Evolutionary conservation across 2,329 filamentous ascomycete genomes (phyloP).

Genomic region (Fusarium burgessii): DNA sequence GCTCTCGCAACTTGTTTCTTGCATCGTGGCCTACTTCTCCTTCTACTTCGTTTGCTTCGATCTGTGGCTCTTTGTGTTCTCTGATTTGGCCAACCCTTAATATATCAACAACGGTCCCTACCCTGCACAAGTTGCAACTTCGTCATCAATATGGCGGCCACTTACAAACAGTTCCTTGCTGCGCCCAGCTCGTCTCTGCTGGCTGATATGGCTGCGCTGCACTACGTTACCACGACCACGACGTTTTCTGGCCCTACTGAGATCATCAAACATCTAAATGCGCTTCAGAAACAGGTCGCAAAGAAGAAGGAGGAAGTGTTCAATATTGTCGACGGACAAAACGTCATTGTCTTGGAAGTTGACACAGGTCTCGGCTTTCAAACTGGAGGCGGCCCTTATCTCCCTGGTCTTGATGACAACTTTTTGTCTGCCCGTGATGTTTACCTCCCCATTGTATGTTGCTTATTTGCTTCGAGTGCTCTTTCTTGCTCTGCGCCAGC

Average conservation of each 20-base stretch:
- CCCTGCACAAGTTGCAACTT: slow-evolving; percentile 31
- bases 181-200: slow-evolving; percentile 73
- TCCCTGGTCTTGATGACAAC: slow-evolving; percentile 93
- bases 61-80: slow-evolving; percentile 15
- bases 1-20: slow-evolving; percentile 10
- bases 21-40: slow-evolving; percentile 15
- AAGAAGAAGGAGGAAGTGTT: slow-evolving; percentile 86
- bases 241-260: slow-evolving; percentile 76
- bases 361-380: slow-evolving; percentile 87
- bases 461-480: background rate
- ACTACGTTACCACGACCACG: slow-evolving; percentile 92
- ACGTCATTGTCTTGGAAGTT: slow-evolving; percentile 82
- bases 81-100: slow-evolving; percentile 7
- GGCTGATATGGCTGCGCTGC: slow-evolving; percentile 74
- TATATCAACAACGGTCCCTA: slow-evolving; percentile 12
- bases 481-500: background rate
- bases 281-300: slow-evolving; percentile 78
- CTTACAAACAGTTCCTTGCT: slow-evolving; percentile 80
- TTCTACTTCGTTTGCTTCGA: slow-evolving; percentile 23
- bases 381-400: slow-evolving; percentile 83
- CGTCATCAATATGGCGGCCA: slow-evolving; percentile 55
- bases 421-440: slow-evolving; percentile 87
- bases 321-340: slow-evolving; percentile 76
- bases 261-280: slow-evolving; percentile 84
- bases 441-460: slow-evolving; percentile 81